Percentiles rank a stretch among this genome's conserved stretches.
Conservation (phyloP, 1,284 basidiomycete genomes). For the Trichosporon asahii region DNA sequence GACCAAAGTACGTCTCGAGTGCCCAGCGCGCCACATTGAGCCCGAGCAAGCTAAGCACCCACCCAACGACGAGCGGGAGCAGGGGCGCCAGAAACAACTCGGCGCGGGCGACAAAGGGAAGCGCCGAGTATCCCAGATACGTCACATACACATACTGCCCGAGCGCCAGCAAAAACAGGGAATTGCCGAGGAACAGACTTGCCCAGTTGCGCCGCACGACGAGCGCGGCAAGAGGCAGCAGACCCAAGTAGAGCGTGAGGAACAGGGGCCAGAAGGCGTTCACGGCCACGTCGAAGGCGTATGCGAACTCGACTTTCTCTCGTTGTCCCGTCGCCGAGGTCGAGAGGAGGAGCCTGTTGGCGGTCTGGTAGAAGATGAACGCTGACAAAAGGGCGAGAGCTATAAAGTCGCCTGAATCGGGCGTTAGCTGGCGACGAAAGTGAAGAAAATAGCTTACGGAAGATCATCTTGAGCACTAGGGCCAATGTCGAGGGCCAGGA, state of each 20-base stretch:
- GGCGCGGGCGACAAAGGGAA: slow-evolving; percentile 85
- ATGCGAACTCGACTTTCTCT: slow-evolving; percentile 81
- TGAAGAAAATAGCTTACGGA: slow-evolving; percentile 54
- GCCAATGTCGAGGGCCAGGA: slow-evolving; percentile 59
- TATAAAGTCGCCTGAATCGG: slow-evolving; percentile 65
- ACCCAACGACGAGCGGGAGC: slow-evolving; percentile 75
- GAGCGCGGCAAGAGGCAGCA: slow-evolving; percentile 76
- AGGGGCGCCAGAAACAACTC: slow-evolving; percentile 82
- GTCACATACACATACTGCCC: slow-evolving; percentile 84
- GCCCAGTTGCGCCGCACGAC: slow-evolving; percentile 82
- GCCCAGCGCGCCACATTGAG: slow-evolving; percentile 81
- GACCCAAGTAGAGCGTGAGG: slow-evolving; percentile 78
- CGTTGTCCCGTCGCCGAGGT: slow-evolving; percentile 61
- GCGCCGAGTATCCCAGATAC: slow-evolving; percentile 78
- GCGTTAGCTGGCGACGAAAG: neutral
- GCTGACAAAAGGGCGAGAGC: slow-evolving; percentile 69
- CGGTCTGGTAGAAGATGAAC: slow-evolving; percentile 73
- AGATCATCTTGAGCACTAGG: slow-evolving; percentile 73
- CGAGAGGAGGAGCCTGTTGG: slow-evolving; percentile 69
- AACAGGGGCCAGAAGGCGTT: slow-evolving; percentile 93
- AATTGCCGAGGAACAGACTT: slow-evolving; percentile 87
- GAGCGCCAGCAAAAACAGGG: slow-evolving; percentile 79
- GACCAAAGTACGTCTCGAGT: slow-evolving; percentile 71
- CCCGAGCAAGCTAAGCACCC: slow-evolving; percentile 78
- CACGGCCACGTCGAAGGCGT: slow-evolving; percentile 90